Conservation (phyloP, 1,284 basidiomycete genomes). For the Moniliophthora roreri region DNA sequence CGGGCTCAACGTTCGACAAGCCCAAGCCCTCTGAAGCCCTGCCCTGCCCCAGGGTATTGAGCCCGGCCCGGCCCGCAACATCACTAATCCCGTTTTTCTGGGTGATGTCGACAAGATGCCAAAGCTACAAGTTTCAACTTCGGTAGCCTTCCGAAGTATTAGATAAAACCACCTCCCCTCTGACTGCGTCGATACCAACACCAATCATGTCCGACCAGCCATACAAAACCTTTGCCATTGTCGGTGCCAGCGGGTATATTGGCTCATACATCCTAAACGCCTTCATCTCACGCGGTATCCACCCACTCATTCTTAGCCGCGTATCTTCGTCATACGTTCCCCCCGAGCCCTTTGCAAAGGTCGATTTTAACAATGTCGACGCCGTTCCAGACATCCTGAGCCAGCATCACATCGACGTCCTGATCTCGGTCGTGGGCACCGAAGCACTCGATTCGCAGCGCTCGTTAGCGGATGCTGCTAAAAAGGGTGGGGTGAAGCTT, state of each 20-base stretch:
- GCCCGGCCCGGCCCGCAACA: too few species aligned
- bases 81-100: too few species aligned
- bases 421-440: neutral
- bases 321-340: neutral
- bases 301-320: conserved; percentile 1
- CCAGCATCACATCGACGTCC: neutral
- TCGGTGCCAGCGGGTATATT: neutral
- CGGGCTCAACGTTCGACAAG: too few species aligned
- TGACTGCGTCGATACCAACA: too few species aligned
- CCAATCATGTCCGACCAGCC: neutral
- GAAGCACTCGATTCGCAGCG: neutral
- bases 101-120: too few species aligned
- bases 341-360: neutral
- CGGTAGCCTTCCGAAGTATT: too few species aligned
- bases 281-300: neutral
- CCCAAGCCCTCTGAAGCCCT: too few species aligned
- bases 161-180: too few species aligned
- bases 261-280: neutral
- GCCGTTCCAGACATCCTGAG: neutral
- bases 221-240: neutral
- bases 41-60: too few species aligned
- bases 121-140: too few species aligned
- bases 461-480: conserved; percentile 6
- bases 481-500: conserved; percentile 3
- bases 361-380: neutral